Percentiles rank a stretch among this genome's conserved stretches.
Evolutionary conservation across 208 protist species (phyloP).

Genomic region (Leishmania gerbilli): DNA sequence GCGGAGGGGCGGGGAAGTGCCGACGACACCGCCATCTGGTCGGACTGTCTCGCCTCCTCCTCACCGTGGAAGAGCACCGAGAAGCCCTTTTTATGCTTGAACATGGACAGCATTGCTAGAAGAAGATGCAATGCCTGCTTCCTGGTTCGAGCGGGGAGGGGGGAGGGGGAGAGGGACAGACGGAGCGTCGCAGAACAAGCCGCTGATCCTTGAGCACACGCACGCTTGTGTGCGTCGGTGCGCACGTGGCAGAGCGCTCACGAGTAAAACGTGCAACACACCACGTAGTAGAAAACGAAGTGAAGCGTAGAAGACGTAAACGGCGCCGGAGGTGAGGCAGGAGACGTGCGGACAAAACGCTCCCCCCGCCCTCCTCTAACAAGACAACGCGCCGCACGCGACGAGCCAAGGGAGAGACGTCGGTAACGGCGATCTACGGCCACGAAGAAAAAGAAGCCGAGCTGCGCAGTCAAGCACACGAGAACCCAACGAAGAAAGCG

Average conservation of each 20-base stretch:
- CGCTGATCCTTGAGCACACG: neutral
- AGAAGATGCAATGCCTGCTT: neutral
- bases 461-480: neutral
- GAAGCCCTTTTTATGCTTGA: constrained; percentile 73
- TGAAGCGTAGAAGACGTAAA: neutral
- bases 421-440: neutral
- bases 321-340: neutral
- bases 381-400: neutral
- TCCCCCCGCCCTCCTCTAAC: neutral
- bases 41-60: neutral
- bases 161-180: neutral
- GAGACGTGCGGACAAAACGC: neutral
- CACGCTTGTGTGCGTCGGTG: neutral
- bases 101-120: constrained; percentile 62
- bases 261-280: neutral
- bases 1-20: neutral
- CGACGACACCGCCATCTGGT: neutral
- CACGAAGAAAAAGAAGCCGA: neutral
- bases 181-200: too few species aligned
- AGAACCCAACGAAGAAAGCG: neutral
- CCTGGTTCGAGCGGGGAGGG: neutral
- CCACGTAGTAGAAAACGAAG: neutral
- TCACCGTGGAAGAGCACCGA: constrained; percentile 46
- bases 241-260: neutral
- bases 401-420: neutral